Evolutionary conservation across 1,284 basidiomycete genomes (phyloP).

Genomic region (Taiwanofungus camphoratus): DNA sequence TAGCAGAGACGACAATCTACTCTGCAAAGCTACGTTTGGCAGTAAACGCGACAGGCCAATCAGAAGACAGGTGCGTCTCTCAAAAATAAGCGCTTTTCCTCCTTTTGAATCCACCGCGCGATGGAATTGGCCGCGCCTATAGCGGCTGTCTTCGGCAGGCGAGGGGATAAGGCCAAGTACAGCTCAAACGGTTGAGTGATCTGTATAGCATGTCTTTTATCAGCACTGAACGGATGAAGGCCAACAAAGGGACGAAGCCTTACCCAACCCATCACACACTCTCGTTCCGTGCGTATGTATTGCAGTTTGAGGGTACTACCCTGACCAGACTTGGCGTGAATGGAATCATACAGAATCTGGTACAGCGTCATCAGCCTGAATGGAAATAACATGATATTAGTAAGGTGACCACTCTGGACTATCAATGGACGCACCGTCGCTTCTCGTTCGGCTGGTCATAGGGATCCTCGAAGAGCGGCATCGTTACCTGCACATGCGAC

Average conservation of each 20-base stretch:
- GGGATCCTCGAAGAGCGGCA: conserved; percentile 77
- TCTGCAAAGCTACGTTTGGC: too few relatives aligned
- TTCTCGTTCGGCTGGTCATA: conserved; percentile 61
- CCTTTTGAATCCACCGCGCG: conserved; percentile 84
- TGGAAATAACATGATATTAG: not conserved
- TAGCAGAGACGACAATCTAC: not conserved
- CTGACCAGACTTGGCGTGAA: conserved; percentile 83
- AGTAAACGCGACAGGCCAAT: too few relatives aligned
- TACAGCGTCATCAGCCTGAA: conserved; percentile 78
- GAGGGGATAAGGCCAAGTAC: conserved; percentile 79
- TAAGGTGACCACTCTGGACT: not conserved
- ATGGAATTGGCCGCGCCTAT: conserved; percentile 86
- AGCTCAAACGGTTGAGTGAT: conserved; percentile 91
- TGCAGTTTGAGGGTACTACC: conserved; percentile 74
- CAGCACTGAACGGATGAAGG: not conserved
- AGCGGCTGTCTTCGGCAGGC: conserved; percentile 79
- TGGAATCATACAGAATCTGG: conserved; percentile 76
- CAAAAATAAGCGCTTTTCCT: conserved; percentile 80
- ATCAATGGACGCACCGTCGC: conserved; percentile 40
- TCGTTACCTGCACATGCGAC: conserved; percentile 82
- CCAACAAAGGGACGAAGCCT: conserved; percentile 22
- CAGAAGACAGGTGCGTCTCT: conserved; percentile 85
- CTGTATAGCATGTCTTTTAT: conserved; percentile 34
- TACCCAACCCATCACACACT: conserved; percentile 90
- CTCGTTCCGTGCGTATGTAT: conserved; percentile 78